A percentile compares a stretch with the other conserved stretches of the same genome.
phyloP scores from a whole-genome alignment of 345 rosid genomes.

The Pistacia atlantica region DNA sequence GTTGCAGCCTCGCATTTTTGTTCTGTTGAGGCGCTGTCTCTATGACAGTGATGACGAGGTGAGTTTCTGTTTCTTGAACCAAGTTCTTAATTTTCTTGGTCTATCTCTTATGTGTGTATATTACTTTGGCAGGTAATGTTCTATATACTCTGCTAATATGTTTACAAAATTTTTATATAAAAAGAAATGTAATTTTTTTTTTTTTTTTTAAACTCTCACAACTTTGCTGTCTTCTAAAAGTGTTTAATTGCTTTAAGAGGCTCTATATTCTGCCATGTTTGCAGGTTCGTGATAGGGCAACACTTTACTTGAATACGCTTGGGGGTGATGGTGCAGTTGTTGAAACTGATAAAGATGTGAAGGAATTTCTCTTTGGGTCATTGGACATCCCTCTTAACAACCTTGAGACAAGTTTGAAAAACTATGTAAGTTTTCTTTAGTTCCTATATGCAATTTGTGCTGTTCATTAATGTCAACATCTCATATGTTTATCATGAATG shows the following conservation, averaged over 20 bases:
- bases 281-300: constrained; percentile 98
- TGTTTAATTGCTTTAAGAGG: not conserved
- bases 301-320: constrained; percentile 81
- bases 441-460: constrained; percentile 18
- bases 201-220: too few species aligned
- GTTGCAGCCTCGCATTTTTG: constrained; percentile 80
- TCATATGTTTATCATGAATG: constrained; percentile 28
- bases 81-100: not conserved
- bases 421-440: constrained; percentile 61
- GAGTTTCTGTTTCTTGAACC: constrained; percentile 22
- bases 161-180: not conserved
- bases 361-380: constrained; percentile 79
- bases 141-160: not conserved
- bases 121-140: constrained; percentile 1
- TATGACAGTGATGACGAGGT: constrained; percentile 99
- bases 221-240: not conserved
- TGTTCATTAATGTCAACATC: constrained; percentile 18
- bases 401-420: constrained; percentile 88
- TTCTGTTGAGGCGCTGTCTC: constrained; percentile 88
- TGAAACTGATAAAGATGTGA: constrained; percentile 63
- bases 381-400: constrained; percentile 83
- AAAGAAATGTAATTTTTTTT: too few species aligned
- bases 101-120: not conserved
- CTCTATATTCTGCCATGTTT: constrained; percentile 9
- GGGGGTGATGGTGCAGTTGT: constrained; percentile 64